These are phyloP conservation scores for Alternaria postmessia DNA, from an alignment of 2,329 filamentous ascomycete genomes.

Conservation along the genomic window DNA sequence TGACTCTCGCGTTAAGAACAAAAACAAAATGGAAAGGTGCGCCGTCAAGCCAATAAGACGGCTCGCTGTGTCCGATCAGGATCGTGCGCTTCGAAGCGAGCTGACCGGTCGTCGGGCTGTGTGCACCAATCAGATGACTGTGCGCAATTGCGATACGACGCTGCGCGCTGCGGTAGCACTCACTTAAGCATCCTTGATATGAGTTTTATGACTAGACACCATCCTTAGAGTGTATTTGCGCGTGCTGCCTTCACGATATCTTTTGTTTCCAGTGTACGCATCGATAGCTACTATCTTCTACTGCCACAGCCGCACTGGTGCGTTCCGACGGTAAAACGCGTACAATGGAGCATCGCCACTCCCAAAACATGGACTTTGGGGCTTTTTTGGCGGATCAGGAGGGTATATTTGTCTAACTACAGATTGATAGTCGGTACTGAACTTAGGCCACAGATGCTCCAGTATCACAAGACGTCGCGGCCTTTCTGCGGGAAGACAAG, in stretches of 20 bases:
- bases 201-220: background rate
- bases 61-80: background rate
- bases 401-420: background rate
- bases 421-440: background rate
- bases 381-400: accelerated
- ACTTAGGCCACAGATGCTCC: background rate
- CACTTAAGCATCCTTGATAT: background rate
- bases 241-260: background rate
- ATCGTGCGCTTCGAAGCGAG: background rate
- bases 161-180: constrained; percentile 1
- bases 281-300: background rate
- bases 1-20: background rate
- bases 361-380: accelerated
- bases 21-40: too few species aligned
- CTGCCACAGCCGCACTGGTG: background rate
- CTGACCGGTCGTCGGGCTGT: constrained; percentile 8
- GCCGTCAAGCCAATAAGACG: background rate
- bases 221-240: background rate
- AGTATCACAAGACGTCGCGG: background rate
- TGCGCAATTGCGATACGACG: constrained; percentile 17
- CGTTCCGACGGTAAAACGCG: background rate
- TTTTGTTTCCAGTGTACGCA: background rate
- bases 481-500: background rate
- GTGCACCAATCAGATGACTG: constrained; percentile 13
- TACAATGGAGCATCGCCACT: background rate